phyloP scores from a whole-genome alignment of 2,329 filamentous ascomycete species.

The Hypomyces rosellus region DNA sequence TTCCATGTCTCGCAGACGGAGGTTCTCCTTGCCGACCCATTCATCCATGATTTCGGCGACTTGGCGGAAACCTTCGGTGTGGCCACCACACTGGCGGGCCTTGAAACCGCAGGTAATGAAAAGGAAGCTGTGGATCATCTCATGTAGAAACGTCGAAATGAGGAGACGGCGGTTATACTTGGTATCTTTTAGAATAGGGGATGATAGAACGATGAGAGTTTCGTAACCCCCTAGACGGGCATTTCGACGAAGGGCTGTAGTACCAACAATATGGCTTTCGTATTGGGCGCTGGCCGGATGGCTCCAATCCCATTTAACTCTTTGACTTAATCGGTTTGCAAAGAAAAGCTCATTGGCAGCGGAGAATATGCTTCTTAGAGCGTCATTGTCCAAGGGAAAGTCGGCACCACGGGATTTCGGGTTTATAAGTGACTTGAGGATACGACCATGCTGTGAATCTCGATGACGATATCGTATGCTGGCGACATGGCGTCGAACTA shows the following conservation, averaged over 20 bases:
- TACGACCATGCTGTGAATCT: constrained; percentile 49
- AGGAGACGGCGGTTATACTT: constrained; percentile 54
- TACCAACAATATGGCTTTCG: constrained; percentile 52
- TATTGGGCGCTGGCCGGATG: constrained; percentile 44
- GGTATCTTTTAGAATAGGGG: constrained; percentile 49
- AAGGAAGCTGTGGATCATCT: constrained; percentile 61
- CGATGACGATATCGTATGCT: constrained; percentile 35
- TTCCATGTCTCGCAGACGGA: constrained; percentile 54
- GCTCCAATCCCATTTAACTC: constrained; percentile 59
- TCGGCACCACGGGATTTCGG: constrained; percentile 39
- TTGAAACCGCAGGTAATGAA: constrained; percentile 56
- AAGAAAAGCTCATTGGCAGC: constrained; percentile 60
- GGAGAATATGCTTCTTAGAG: constrained; percentile 52
- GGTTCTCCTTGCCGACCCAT: constrained; percentile 51
- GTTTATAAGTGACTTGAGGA: constrained; percentile 51
- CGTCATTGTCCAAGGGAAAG: constrained; percentile 51
- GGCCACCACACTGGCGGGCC: constrained; percentile 49
- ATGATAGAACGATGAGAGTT: constrained; percentile 56
- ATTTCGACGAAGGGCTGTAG: constrained; percentile 50
- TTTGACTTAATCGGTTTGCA: constrained; percentile 45
- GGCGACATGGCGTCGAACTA: constrained; percentile 43
- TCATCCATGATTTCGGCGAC: constrained; percentile 55
- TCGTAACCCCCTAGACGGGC: constrained; percentile 47
- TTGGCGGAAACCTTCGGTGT: constrained; percentile 52
- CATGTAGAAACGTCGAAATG: constrained; percentile 59